Evolutionary conservation across 805 yeast genomes (phyloP).

Genomic region (Starmerella geochares): DNA sequence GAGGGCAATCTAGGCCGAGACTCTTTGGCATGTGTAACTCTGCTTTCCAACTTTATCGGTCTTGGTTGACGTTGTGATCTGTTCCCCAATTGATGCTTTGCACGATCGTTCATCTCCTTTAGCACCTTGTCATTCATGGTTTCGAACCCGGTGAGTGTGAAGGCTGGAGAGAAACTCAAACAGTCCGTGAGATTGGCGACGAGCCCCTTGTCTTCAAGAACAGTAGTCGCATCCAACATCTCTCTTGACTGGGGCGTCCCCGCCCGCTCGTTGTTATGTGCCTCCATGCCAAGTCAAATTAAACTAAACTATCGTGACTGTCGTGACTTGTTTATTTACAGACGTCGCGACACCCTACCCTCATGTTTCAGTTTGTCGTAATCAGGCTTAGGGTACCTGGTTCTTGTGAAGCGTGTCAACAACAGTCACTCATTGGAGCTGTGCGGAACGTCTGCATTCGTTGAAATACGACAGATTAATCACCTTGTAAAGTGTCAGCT

Average conservation of each 20-base stretch:
- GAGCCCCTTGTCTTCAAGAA: not conserved
- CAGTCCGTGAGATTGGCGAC: slow-evolving; percentile 5
- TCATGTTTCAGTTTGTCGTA: not conserved
- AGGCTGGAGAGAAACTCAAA: slow-evolving; percentile 21
- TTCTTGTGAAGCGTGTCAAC: too few relatives aligned
- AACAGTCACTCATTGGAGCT: too few relatives aligned
- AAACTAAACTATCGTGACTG: not conserved
- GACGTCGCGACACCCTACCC: slow-evolving; percentile 1
- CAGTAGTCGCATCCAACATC: not conserved
- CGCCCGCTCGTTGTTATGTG: not conserved
- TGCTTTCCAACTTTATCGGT: too few relatives aligned
- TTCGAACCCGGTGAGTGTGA: slow-evolving; percentile 27
- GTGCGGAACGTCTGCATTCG: too few relatives aligned
- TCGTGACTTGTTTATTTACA: not conserved
- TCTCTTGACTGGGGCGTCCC: not conserved
- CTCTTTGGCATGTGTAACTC: too few relatives aligned
- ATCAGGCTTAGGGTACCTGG: not conserved
- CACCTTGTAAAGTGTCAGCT: too few relatives aligned
- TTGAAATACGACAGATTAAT: too few relatives aligned
- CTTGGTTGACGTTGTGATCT: not conserved
- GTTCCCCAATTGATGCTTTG: slow-evolving; percentile 18
- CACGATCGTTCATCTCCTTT: slow-evolving; percentile 31
- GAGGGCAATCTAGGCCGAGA: too few relatives aligned
- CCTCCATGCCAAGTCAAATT: not conserved
- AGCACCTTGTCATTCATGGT: slow-evolving; percentile 31